Evolutionary conservation across 148 eudicot species (phyloP).

Genomic region (Persicaria tinctoria): DNA sequence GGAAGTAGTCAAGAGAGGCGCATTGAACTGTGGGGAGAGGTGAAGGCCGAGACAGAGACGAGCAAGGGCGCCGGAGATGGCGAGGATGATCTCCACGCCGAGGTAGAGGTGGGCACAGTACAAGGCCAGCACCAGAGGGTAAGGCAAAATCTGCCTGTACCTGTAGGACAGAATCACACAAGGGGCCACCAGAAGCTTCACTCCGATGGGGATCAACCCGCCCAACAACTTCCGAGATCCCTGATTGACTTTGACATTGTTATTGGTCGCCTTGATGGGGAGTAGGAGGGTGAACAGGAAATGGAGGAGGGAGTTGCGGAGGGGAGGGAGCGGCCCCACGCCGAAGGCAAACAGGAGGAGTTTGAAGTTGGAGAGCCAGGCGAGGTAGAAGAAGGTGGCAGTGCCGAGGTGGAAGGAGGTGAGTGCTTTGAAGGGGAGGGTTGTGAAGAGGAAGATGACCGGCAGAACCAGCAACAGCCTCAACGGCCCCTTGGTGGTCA

Average conservation of each 20-base stretch:
- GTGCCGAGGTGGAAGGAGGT: conserved; percentile 32
- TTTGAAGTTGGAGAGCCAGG: conserved; percentile 56
- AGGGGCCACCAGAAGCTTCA: conserved; percentile 21
- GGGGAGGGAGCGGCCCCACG: conserved; percentile 8
- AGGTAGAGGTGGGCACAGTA: conserved; percentile 41
- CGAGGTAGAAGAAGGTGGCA: conserved; percentile 46
- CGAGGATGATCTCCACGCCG: conserved; percentile 28
- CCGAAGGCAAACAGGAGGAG: conserved; percentile 37
- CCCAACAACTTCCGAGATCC: not conserved
- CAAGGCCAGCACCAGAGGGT: conserved; percentile 16
- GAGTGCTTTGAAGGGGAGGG: conserved; percentile 41
- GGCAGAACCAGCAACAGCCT: conserved; percentile 57
- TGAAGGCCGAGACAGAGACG: conserved; percentile 34
- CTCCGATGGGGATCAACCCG: not conserved
- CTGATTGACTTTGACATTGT: not conserved
- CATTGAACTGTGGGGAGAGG: conserved; percentile 41
- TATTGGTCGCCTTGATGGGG: conserved; percentile 35
- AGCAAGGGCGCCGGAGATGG: conserved; percentile 23
- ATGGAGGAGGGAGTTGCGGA: conserved; percentile 25
- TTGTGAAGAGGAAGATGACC: conserved; percentile 40
- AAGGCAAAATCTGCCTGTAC: conserved; percentile 19
- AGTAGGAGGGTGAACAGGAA: conserved; percentile 38
- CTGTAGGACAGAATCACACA: conserved; percentile 20
- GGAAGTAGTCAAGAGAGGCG: conserved; percentile 49
- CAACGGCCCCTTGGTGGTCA: conserved; percentile 30